Conservation (phyloP, 805 yeast genomes). For the Maudiozyma pseudohumilis region DNA sequence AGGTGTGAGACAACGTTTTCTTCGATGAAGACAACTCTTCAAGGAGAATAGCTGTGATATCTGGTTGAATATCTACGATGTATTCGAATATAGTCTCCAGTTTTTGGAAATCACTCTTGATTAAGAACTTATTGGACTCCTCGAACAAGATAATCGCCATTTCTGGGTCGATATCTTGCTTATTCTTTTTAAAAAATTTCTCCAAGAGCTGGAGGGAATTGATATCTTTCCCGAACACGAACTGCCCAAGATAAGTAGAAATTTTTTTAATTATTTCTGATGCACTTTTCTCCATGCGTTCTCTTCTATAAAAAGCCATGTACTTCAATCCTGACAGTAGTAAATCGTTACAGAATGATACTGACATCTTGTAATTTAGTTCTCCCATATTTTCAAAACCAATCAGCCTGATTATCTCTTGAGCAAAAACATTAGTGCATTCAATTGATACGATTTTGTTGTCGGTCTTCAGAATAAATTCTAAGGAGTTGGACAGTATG, state of each 20-base stretch:
- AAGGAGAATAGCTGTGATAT: conserved; percentile 36
- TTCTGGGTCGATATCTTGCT: conserved; percentile 5
- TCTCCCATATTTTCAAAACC: conserved; percentile 13
- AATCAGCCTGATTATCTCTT: conserved; percentile 16
- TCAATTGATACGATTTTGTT: not conserved
- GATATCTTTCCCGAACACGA: conserved; percentile 11
- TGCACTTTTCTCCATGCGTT: not conserved
- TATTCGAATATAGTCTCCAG: conserved; percentile 41
- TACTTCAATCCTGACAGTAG: conserved; percentile 18
- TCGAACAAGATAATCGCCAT: conserved; percentile 13
- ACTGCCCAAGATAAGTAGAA: conserved; percentile 6
- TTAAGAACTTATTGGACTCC: conserved; percentile 14
- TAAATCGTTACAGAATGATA: conserved; percentile 13
- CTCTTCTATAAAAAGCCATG: not conserved
- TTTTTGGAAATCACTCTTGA: conserved; percentile 17
- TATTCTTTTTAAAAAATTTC: conserved; percentile 12
- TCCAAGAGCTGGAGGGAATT: conserved; percentile 14
- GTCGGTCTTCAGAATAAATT: conserved; percentile 6
- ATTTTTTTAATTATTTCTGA: conserved; percentile 2
- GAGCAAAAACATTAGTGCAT: conserved; percentile 8
- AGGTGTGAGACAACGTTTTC: conserved; percentile 43
- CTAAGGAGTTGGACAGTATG: conserved; percentile 15
- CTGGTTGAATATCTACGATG: conserved; percentile 33
- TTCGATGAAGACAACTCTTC: conserved; percentile 39
- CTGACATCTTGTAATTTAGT: conserved; percentile 13